Evolutionary conservation across 345 rosid genomes (phyloP), one percentile per base, ranked within the genome.

Genomic region (Lagerstroemia speciosa): DNA sequence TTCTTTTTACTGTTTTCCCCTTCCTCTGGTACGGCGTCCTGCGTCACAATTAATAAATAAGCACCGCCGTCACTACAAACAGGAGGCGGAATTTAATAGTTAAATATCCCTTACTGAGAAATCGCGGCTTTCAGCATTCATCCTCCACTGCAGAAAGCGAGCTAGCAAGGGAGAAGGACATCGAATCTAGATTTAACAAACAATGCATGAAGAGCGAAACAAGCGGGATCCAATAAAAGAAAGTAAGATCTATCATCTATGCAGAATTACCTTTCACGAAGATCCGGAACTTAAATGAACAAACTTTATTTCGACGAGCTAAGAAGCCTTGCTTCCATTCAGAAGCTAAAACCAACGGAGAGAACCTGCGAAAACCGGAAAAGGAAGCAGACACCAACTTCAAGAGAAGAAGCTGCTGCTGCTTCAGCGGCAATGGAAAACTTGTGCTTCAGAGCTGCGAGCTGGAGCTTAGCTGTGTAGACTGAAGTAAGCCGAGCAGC

Each of bases 211-310:
- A 34, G 30, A 36, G 24, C 1, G 36, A 27, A 66, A 66, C 55
- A 37, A 43, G 22, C 43, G 60, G 19, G 40, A 26, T 24, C 22
- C 41, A 30, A 15, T 27, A 29, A 3, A 48, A 8, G 60, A 67
- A 66, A 50, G 31, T 37, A 67, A 67, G 63, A 67, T 52, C 70
- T 67, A 46, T 46, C 46, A 67, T 52, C 70, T 67, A 46, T 46
- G 61, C 41, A 53, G n/a, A 67, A 67, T 67, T 52, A 41, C 26
- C 60, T 17, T 26, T 20, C 63, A 9, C 55, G 20, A 37, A 48
- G 55, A 62, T 52, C 17, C 46, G 22, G 24, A 32, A 26, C 67
- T 24, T 11, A 11, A 24, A 34, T 3, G 14, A 53, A 9, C 15
- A 53, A 53, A n/a, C 60, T 29, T 48, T 24, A 6, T 67, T 46